These are phyloP conservation scores for Caloboletus firmus DNA, from an alignment of 1,284 basidiomycete genomes.

Conservation along the genomic window DNA sequence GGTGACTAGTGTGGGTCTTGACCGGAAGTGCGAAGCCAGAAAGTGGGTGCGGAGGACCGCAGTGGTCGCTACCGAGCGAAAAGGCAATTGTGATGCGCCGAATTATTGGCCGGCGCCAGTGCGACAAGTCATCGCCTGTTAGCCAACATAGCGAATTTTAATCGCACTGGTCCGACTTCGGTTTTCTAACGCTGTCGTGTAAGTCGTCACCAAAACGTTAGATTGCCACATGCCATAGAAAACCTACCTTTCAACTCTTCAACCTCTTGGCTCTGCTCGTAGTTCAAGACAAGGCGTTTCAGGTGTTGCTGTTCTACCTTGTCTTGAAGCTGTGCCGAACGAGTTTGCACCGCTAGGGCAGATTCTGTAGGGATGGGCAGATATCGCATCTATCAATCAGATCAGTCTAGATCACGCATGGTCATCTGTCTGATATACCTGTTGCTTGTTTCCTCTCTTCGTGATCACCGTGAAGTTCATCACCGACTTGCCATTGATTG, in stretches of 20 bases:
- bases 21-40: slow-evolving; percentile 21
- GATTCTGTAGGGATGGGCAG: slow-evolving; percentile 87
- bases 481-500: slow-evolving; percentile 43
- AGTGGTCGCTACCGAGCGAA: slow-evolving; percentile 27
- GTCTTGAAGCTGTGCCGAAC: slow-evolving; percentile 86
- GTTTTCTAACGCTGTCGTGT: slow-evolving; percentile 57
- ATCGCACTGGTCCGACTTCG: slow-evolving; percentile 63
- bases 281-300: slow-evolving; percentile 87
- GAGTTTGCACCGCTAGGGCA: slow-evolving; percentile 84
- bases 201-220: slow-evolving; percentile 8
- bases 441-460: slow-evolving; percentile 91
- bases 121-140: slow-evolving; percentile 22
- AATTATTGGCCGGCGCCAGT: slow-evolving; percentile 15
- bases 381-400: slow-evolving; percentile 63
- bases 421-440: slow-evolving; percentile 46
- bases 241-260: slow-evolving; percentile 70
- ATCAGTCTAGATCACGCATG: slow-evolving; percentile 8
- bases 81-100: slow-evolving; percentile 22
- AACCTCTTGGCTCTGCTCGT: slow-evolving; percentile 81
- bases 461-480: slow-evolving; percentile 96
- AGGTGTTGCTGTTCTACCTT: slow-evolving; percentile 94
- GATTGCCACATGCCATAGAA: background rate
- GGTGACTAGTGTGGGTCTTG: slow-evolving; percentile 20
- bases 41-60: slow-evolving; percentile 26
- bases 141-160: slow-evolving; percentile 73